These are phyloP conservation scores for Kwoniella sp. DNA, from an alignment of 768 basidiomycete species.

Conservation along the genomic window DNA sequence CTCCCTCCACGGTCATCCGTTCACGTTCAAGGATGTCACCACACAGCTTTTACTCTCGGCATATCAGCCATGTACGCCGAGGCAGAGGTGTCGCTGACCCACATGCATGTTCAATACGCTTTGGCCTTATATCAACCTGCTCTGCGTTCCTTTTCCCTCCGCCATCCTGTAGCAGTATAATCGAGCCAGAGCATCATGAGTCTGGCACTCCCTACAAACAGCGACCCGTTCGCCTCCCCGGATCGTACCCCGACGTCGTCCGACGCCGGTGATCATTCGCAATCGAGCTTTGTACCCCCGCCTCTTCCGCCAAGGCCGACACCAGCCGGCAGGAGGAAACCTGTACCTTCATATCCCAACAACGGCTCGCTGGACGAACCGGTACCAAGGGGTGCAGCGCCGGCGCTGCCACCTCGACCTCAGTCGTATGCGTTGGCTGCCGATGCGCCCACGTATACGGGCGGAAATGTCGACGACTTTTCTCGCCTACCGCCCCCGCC, in stretches of 20 bases:
- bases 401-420: slow-evolving; percentile 10
- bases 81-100: no score
- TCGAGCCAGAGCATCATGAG: slow-evolving; percentile 1
- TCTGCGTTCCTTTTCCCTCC: no score
- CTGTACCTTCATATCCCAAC: slow-evolving; percentile 11
- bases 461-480: slow-evolving; percentile 8
- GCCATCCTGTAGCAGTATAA: no score
- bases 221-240: slow-evolving; percentile 8
- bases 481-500: slow-evolving; percentile 10
- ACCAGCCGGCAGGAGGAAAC: slow-evolving; percentile 9
- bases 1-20: no score
- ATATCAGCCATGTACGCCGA: no score
- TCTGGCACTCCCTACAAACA: slow-evolving; percentile 9
- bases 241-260: slow-evolving; percentile 4
- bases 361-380: slow-evolving; percentile 10
- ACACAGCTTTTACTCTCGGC: no score
- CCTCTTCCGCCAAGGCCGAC: slow-evolving; percentile 12
- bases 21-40: no score
- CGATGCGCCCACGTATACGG: slow-evolving; percentile 11
- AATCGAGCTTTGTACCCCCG: slow-evolving; percentile 8
- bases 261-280: neutral
- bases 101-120: no score
- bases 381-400: slow-evolving; percentile 1
- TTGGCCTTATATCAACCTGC: no score
- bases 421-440: neutral